These are phyloP conservation scores for Capronia americana DNA, from an alignment of 2,329 filamentous ascomycete species.

Conservation along the genomic window DNA sequence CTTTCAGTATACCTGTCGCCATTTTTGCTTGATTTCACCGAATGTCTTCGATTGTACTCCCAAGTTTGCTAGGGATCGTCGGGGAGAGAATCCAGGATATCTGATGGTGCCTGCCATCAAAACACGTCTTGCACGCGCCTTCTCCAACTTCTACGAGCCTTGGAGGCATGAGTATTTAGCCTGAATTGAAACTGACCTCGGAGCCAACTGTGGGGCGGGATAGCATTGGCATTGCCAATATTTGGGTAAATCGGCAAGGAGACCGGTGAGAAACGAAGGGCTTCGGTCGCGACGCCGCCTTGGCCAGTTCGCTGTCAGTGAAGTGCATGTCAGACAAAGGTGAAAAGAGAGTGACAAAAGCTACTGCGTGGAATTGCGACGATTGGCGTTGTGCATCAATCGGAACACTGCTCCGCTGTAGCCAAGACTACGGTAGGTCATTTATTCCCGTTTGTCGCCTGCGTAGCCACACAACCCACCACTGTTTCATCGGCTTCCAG, in stretches of 20 bases:
- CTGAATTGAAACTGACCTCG: background rate
- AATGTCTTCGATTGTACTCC: background rate
- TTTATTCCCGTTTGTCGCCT: background rate
- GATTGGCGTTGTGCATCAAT: background rate
- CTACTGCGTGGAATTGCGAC: too few relatives aligned
- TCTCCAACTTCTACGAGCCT: slow-evolving; percentile 11
- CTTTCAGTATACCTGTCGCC: slow-evolving; percentile 47
- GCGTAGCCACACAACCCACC: background rate
- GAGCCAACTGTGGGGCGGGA: background rate
- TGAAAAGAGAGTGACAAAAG: background rate
- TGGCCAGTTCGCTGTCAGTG: background rate
- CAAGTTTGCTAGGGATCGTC: background rate
- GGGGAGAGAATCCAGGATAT: background rate
- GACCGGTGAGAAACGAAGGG: background rate
- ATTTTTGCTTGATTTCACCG: slow-evolving; percentile 13
- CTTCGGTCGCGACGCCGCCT: background rate
- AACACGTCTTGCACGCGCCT: background rate
- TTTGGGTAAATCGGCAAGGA: background rate
- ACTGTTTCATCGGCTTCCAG: slow-evolving; percentile 3
- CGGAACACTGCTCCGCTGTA: background rate
- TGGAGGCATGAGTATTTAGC: slow-evolving; percentile 7
- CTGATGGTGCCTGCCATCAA: background rate
- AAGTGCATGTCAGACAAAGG: background rate
- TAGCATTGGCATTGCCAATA: slow-evolving; percentile 1
- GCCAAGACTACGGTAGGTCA: slow-evolving; percentile 2